These are phyloP conservation scores for Cystofilobasidium bisporidii DNA, from an alignment of 768 basidiomycete genomes.

Conservation along the genomic window DNA sequence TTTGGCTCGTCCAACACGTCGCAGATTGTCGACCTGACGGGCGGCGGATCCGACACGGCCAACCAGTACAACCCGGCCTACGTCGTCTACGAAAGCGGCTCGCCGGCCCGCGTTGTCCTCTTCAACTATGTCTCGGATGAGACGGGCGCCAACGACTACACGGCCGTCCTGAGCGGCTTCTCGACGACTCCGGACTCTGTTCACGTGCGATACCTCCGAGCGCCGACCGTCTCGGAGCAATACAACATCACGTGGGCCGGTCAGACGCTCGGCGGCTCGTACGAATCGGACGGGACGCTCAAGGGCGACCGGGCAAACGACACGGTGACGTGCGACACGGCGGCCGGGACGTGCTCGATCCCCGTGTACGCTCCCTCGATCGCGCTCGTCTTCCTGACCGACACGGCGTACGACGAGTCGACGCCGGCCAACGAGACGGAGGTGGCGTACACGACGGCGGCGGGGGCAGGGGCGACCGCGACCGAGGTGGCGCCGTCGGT, in stretches of 20 bases:
- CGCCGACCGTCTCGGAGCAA: slow-evolving; percentile 50
- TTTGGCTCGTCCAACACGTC: slow-evolving; percentile 56
- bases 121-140: slow-evolving; percentile 64
- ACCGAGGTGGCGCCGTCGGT: neutral
- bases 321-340: slow-evolving; percentile 49
- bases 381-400: slow-evolving; percentile 49
- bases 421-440: neutral
- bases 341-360: slow-evolving; percentile 51
- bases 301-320: slow-evolving; percentile 50
- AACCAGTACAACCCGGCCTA: slow-evolving; percentile 50
- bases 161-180: slow-evolving; percentile 34
- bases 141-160: slow-evolving; percentile 50
- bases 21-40: slow-evolving; percentile 56
- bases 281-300: slow-evolving; percentile 56
- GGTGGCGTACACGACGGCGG: neutral
- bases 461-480: neutral
- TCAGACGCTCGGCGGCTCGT: slow-evolving; percentile 53
- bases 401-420: slow-evolving; percentile 8
- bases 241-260: slow-evolving; percentile 66
- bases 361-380: slow-evolving; percentile 61
- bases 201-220: slow-evolving; percentile 38
- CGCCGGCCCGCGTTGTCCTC: slow-evolving; percentile 53
- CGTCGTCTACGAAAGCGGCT: slow-evolving; percentile 63
- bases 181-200: slow-evolving; percentile 42
- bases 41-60: slow-evolving; percentile 33